Percentiles rank a stretch among this genome's conserved stretches.
phyloP scores from a whole-genome alignment of 805 yeast genomes.

The Ogataea degrootiae region DNA sequence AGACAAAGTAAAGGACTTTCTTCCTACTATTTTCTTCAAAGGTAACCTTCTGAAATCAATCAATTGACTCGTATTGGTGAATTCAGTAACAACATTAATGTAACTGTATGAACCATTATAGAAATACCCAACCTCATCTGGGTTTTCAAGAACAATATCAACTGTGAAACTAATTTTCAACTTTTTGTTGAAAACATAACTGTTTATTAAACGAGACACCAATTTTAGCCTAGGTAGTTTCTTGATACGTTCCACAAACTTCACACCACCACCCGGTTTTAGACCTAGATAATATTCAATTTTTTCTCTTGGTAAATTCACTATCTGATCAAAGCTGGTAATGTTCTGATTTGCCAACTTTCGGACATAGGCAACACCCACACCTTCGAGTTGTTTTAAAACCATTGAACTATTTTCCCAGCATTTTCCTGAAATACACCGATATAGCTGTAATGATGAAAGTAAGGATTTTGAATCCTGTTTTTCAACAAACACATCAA shows the following conservation, averaged over 20 bases:
- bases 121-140: constrained; percentile 8
- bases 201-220: constrained; percentile 9
- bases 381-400: constrained; percentile 43
- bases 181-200: not conserved
- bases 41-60: constrained; percentile 42
- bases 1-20: constrained; percentile 26
- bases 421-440: constrained; percentile 40
- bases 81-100: constrained; percentile 9
- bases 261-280: constrained; percentile 30
- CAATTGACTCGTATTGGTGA: constrained; percentile 27
- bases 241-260: constrained; percentile 30
- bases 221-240: constrained; percentile 35
- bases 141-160: constrained; percentile 13
- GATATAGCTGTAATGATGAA: constrained; percentile 32
- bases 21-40: constrained; percentile 18
- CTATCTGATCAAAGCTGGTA: constrained; percentile 28
- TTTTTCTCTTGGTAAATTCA: constrained; percentile 20
- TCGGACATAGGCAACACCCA: constrained; percentile 38
- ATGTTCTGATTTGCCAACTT: constrained; percentile 35
- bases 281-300: constrained; percentile 1
- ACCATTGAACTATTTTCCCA: constrained; percentile 48
- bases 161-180: constrained; percentile 30
- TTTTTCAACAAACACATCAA: constrained; percentile 38
- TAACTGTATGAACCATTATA: constrained; percentile 12
- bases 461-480: constrained; percentile 39